Evolutionary conservation across 1,139 yeast genomes (phyloP).

Genomic region (Meyerozyma carpophila): DNA sequence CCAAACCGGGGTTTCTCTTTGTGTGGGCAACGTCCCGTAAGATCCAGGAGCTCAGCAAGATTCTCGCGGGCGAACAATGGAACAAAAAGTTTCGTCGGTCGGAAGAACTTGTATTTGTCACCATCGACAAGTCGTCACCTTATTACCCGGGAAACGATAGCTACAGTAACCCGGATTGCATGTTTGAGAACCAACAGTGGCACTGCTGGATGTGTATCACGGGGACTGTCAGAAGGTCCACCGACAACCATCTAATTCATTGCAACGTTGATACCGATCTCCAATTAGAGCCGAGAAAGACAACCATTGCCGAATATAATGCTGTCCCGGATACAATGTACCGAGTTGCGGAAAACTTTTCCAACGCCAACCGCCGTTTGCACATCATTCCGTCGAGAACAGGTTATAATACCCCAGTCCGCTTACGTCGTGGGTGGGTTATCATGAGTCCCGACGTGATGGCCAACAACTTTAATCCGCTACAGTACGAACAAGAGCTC

Average conservation of each 20-base stretch:
- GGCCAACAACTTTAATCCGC: constrained; percentile 57
- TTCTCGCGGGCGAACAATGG: constrained; percentile 57
- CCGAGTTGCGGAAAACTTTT: constrained; percentile 83
- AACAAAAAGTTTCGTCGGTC: constrained; percentile 78
- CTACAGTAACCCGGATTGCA: constrained; percentile 11
- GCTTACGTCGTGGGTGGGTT: constrained; percentile 86
- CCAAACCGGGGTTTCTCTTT: constrained; percentile 81
- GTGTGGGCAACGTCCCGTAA: constrained; percentile 82
- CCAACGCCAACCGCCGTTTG: constrained; percentile 72
- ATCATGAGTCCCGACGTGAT: constrained; percentile 79
- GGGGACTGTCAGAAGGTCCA: constrained; percentile 84
- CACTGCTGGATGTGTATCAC: constrained; percentile 98
- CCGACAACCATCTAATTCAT: constrained; percentile 79
- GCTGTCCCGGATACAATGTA: constrained; percentile 74
- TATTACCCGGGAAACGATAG: constrained; percentile 46
- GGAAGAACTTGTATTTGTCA: constrained; percentile 75
- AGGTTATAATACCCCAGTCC: constrained; percentile 59
- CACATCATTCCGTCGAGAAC: constrained; percentile 76
- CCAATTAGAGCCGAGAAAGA: constrained; percentile 31
- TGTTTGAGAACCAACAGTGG: constrained; percentile 60
- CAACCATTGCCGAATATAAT: constrained; percentile 11
- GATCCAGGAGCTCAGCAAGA: constrained; percentile 54
- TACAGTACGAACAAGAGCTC: constrained; percentile 28
- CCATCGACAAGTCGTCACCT: constrained; percentile 53
- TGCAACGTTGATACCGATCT: constrained; percentile 91